A percentile compares a stretch with the other conserved stretches of the same genome.
Conservation (phyloP, 2,329 filamentous ascomycete genomes). For the Cladophialophora immunda region DNA sequence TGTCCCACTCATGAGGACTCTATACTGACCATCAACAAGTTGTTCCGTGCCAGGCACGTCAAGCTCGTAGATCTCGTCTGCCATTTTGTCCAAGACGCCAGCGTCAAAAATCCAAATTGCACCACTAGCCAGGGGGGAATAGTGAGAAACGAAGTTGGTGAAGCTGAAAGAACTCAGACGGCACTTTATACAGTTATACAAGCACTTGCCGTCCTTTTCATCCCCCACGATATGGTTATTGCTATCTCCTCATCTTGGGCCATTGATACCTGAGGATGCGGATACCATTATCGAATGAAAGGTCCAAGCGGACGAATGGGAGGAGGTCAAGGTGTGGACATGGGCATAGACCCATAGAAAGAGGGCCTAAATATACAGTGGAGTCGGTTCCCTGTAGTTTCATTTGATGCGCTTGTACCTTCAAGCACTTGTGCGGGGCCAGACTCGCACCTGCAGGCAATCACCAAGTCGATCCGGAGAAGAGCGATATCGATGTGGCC, state of each 20-base stretch:
- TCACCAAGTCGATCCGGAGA: conserved; percentile 6
- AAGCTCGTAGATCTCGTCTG: conserved; percentile 19
- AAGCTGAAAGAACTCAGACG: neutral
- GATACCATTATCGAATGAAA: conserved; percentile 4
- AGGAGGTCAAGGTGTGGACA: neutral
- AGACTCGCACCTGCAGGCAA: neutral
- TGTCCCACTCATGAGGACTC: neutral
- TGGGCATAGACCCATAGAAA: neutral
- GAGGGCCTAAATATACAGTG: neutral
- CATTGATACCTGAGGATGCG: neutral
- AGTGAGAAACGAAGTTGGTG: neutral
- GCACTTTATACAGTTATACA: neutral
- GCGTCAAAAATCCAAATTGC: neutral
- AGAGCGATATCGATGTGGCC: conserved; percentile 2
- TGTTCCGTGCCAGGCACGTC: conserved; percentile 49
- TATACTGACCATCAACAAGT: conserved; percentile 44
- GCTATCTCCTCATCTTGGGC: neutral
- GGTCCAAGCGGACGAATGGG: conserved; percentile 24
- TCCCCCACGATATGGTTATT: neutral
- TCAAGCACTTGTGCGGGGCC: neutral
- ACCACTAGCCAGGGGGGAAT: neutral
- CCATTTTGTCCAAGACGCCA: conserved; percentile 1
- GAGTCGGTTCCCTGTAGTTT: neutral
- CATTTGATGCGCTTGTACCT: conserved; percentile 4
- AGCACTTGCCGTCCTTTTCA: conserved; percentile 5